Evolutionary conservation across 148 eudicot genomes (phyloP).

Genomic region (Nepenthes gracilis): DNA sequence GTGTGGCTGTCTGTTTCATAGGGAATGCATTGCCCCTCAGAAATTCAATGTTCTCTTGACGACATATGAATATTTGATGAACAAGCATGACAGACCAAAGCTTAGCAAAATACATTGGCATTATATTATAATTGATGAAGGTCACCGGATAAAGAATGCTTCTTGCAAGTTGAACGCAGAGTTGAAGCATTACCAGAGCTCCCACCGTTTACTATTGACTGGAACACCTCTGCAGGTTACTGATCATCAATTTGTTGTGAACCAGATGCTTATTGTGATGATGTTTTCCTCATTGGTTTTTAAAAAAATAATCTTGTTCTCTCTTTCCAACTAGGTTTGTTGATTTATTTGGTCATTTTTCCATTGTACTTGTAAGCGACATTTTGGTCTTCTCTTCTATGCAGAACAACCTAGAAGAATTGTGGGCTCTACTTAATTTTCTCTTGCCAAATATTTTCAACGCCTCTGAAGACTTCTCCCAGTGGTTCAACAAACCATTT

Average conservation of each 20-base stretch:
- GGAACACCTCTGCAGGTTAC: conserved; percentile 96
- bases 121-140: conserved; percentile 94
- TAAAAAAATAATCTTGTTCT: background rate
- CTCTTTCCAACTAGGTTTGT: background rate
- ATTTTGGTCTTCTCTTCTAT: conserved; percentile 3
- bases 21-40: conserved; percentile 82
- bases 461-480: conserved; percentile 95
- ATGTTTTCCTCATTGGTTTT: background rate
- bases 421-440: conserved; percentile 98
- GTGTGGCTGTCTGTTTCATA: conserved; percentile 15
- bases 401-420: conserved; percentile 96
- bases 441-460: conserved; percentile 91
- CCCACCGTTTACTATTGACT: conserved; percentile 89
- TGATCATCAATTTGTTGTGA: conserved; percentile 2
- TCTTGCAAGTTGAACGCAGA: conserved; percentile 99
- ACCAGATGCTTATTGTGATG: background rate
- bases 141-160: conserved; percentile 97
- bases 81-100: conserved; percentile 97
- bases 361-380: background rate
- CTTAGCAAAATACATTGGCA: conserved; percentile 90
- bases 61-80: conserved; percentile 96
- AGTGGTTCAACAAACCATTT: conserved; percentile 99
- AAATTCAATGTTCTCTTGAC: conserved; percentile 94
- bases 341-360: background rate
- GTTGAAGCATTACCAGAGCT: conserved; percentile 80